phyloP scores from a whole-genome alignment of 768 basidiomycete species.

The Mrakia gelida region DNA sequence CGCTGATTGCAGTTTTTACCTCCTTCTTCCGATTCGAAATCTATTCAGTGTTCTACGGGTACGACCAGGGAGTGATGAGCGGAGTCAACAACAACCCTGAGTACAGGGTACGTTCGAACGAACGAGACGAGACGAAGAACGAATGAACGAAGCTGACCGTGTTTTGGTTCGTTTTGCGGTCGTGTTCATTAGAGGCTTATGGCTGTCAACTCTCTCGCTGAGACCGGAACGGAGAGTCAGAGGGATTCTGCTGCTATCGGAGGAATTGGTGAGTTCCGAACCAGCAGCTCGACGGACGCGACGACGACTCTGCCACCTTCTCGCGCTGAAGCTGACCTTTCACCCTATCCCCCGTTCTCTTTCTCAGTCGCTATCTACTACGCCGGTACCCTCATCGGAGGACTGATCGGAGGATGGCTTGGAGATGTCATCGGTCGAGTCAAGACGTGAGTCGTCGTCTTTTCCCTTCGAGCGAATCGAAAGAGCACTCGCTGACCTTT shows the following conservation, averaged over 20 bases:
- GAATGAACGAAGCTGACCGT: not conserved
- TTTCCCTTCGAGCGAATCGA: not conserved
- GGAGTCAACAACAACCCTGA: slow-evolving; percentile 23
- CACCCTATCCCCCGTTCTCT: not conserved
- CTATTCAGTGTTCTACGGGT: slow-evolving; percentile 11
- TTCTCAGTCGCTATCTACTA: slow-evolving; percentile 24
- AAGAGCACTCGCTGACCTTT: not conserved
- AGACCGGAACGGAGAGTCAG: slow-evolving; percentile 9
- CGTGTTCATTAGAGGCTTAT: not conserved
- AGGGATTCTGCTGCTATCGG: slow-evolving; percentile 30
- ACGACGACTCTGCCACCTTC: too few relatives aligned
- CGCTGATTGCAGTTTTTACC: not conserved
- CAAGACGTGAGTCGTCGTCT: not conserved
- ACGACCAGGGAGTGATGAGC: slow-evolving; percentile 31
- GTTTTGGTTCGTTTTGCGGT: not conserved
- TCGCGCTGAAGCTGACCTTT: not conserved
- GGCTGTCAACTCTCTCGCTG: not conserved
- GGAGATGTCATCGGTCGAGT: slow-evolving; percentile 20
- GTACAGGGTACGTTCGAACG: slow-evolving; percentile 2
- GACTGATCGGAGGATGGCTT: slow-evolving; percentile 3
- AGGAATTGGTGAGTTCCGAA: slow-evolving; percentile 17
- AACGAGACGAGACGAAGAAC: not conserved
- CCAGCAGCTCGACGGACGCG: not conserved
- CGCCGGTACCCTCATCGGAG: slow-evolving; percentile 26
- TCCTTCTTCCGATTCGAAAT: not conserved